Base-by-base conservation (phyloP, 2,329 filamentous ascomycete species). In the Penicillium janthinellum region DNA sequence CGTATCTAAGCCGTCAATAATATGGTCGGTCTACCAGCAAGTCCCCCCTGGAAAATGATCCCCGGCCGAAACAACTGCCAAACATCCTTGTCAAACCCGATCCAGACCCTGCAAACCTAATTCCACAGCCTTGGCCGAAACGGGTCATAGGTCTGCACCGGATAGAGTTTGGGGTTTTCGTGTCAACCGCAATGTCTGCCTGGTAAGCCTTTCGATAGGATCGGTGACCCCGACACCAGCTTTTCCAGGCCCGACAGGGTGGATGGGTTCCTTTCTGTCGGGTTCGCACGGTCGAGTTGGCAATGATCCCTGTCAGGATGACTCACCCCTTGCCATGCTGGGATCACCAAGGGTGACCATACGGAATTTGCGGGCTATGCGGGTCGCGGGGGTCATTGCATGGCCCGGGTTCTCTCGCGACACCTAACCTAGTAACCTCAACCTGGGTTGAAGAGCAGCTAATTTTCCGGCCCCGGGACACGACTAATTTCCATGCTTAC, bases 221-320 rank as follows among this genome's bases (percentile, higher is more conserved):
- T 44, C 62, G 63, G 62, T 55, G 57, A 64, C 59, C 25, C 62
- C 59, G 63, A 59, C 28, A 51, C 35, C 45, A 51, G 48, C 28
- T 59, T 56, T 15, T 51, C 38, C 41, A 52, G 57, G 57, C 49
- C 53, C 51, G 38, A 45, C 35, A 47, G 14, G 25, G 52, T 45
- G 41, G 52, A 22, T 45, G 41, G 41, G 52, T 37, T 45, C 52
- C 52, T 5, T 22, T 5, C 15, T 55, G 41, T 45, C 52, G 52
- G 41, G 41, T 25, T 28, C 41, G 15, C 15, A 34, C 15, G 7
- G 17, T 8, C 45, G 14, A 35, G 31, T 35, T 49, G 47, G 47
- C 47, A 49, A 49, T 49, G 10, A 35, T 49, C 47, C 28, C 31
- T 49, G 47, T 49, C 44, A 22, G 31, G 47, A 34, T 49, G 2